Base-by-base conservation (phyloP, 805 yeast genomes). In the Candida coleopterorum region DNA sequence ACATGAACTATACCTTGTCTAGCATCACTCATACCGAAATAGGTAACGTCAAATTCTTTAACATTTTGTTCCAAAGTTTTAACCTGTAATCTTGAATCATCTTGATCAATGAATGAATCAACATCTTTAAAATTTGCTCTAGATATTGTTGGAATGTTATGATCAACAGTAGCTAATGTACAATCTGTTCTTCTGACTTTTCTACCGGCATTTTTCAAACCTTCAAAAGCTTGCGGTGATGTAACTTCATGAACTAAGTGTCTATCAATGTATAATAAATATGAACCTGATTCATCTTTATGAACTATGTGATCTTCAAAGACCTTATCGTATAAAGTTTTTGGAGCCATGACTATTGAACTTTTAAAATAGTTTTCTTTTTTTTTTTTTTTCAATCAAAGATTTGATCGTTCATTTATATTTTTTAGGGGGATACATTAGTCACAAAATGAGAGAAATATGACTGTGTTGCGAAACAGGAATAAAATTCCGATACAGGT, bases 1-100 rank as follows among this genome's bases (percentile, higher is more conserved):
- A 93, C 86, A 62, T 93, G 99, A 38, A 93, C 98, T 57, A 93
- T 93, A 52, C 99, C 98, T 67, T 93, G 99, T 64, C 97, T 81
- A 45, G 74, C 74, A 64, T 90, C 97, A 41, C 80, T 74, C 94
- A 93, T 85, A 49, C 98, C 98, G 47, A 90, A 89, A 58, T 81
- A 93, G 10, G 96, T 83, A 25, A 93, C 82, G 51, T 77, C 90
- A 53, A 90, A 93, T 46, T 80, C 86, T 60, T 79, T 80, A 49
- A 93, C 97, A 54, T 93, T 93, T 53, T 86, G 81, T 60, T 93
- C 97, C 46, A 93, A 72, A 35, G 98, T 90, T 57, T 79, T 74
- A 36, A 88, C 96, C 66, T 93, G 99, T 48, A 89, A 68, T 57
- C 89, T 81, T 32, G 97, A 87, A 64, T 93, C 97, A 38, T 79